Conservation (phyloP, 371 early-diverging fungal species). For the Syncephalis plumigaleata region DNA sequence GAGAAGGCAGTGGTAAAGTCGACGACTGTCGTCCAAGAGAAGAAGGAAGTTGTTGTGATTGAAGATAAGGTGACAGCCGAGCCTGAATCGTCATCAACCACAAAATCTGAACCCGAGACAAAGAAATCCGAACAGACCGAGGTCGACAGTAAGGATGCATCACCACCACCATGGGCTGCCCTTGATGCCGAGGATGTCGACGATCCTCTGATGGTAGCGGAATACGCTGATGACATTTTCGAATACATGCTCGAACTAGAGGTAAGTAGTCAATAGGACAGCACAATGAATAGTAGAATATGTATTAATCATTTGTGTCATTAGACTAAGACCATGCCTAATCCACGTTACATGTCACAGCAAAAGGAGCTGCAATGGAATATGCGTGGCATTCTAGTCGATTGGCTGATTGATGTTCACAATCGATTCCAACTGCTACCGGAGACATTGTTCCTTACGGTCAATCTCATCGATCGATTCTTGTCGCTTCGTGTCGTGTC, state of each 20-base stretch:
- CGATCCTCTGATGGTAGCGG: conserved; percentile 83
- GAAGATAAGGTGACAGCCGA: no score
- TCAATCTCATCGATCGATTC: conserved; percentile 96
- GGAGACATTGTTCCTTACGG: conserved; percentile 89
- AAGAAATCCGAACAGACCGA: conserved; percentile 2
- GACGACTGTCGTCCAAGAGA: no score
- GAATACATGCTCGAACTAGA: conserved; percentile 62
- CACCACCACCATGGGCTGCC: conserved; percentile 22
- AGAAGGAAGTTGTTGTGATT: no score
- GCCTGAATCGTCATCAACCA: no score
- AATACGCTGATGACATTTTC: conserved; percentile 83
- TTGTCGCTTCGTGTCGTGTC: conserved; percentile 71
- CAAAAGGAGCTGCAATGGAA: conserved; percentile 86
- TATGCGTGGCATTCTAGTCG: conserved; percentile 81
- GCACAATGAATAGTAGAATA: not conserved
- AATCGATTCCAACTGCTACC: conserved; percentile 79
- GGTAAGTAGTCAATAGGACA: conserved; percentile 5
- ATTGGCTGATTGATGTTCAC: conserved; percentile 86
- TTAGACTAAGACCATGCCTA: conserved; percentile 26
- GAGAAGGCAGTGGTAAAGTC: no score
- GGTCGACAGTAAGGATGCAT: conserved; percentile 1
- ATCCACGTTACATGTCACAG: conserved; percentile 59
- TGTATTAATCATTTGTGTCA: not conserved
- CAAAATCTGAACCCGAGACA: no score
- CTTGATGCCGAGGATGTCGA: conserved; percentile 36